Conservation (phyloP, 1,284 basidiomycete genomes). For the Apiotrichum brassicae region DNA sequence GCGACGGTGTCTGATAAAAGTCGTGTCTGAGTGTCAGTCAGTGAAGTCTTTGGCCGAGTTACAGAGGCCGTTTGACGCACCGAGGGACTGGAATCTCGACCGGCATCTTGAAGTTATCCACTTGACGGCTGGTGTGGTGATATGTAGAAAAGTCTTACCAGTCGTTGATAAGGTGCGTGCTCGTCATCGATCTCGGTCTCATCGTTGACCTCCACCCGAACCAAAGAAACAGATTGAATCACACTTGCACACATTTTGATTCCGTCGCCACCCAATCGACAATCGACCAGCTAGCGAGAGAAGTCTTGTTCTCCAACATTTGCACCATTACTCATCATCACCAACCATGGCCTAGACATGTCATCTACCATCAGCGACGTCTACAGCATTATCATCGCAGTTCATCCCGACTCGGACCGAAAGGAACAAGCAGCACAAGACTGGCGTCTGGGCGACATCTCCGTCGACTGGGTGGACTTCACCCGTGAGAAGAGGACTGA, state of each 20-base stretch:
- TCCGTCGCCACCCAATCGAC: slow-evolving; percentile 7
- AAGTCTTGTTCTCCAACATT: background rate
- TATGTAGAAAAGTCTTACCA: background rate
- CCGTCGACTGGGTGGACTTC: slow-evolving; percentile 44
- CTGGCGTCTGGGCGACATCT: slow-evolving; percentile 40
- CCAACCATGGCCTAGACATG: slow-evolving; percentile 6
- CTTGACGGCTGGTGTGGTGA: too few relatives aligned
- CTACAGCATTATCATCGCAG: slow-evolving; percentile 35
- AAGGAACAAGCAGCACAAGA: slow-evolving; percentile 17
- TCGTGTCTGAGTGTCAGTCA: slow-evolving; percentile 63
- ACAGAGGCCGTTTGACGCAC: background rate
- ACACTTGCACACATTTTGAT: slow-evolving; percentile 2
- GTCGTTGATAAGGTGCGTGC: too few relatives aligned
- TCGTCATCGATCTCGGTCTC: too few relatives aligned
- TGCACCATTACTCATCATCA: background rate
- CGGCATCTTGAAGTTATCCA: background rate
- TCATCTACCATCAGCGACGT: slow-evolving; percentile 6
- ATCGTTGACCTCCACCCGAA: too few relatives aligned
- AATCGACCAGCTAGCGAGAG: too few relatives aligned
- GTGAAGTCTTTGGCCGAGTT: too few relatives aligned
- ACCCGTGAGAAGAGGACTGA: slow-evolving; percentile 40
- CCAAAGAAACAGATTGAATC: too few relatives aligned
- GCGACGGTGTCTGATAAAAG: slow-evolving; percentile 78
- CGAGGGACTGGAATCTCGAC: background rate
- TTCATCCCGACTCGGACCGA: slow-evolving; percentile 21